Evolutionary conservation across 140 eudicot species (phyloP), one percentile per base, ranked within the genome.

Genomic region (Senecio squalidus): DNA sequence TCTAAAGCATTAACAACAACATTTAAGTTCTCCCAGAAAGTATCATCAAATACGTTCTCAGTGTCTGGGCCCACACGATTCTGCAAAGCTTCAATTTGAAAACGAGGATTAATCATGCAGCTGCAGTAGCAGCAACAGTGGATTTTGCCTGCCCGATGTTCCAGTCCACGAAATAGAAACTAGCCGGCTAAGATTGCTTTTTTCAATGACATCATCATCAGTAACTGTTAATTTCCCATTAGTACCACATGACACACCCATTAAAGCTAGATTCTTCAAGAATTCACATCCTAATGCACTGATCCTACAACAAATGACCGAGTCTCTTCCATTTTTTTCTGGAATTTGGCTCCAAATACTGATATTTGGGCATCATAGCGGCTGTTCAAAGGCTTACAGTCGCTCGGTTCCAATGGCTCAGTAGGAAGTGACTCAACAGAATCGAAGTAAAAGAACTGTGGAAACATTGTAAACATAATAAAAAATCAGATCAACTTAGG

Each of bases 111-210:
- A 7, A 83, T 79, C 44, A 44, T 10, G 86, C 69, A 56, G 91
- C 83, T 6, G 91, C 83, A 9, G 81, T 22, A 46, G 91, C 91
- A 26, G 86, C 91, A 48, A 83, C 91, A 0, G 91, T 82, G 39
- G 91, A 82, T 69, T 79, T 82, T 11, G 86, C 91, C 69, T 82
- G 85, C 54, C 91, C 91, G 11, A 82, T 82, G 56, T 82, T 82
- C 86, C 91, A 82, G 61, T 82, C n/a, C 91, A 34, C 83, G 86
- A 33, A 82, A 82, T 27, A 82, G 51, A 43, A 82, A 82, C 16
- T 79, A n/a, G 83, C 20, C 91, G 60, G 47, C 83, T 83, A 40
- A 79, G 83, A 29, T 79, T 83, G 67, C 83, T 82, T 63, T 82
- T 82, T 60, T 79, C 86, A 1, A 83, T 83, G 7, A 83, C 83